Conservation (phyloP, 2,329 filamentous ascomycete genomes). For the Teratosphaeria pseudoeucalypti region DNA sequence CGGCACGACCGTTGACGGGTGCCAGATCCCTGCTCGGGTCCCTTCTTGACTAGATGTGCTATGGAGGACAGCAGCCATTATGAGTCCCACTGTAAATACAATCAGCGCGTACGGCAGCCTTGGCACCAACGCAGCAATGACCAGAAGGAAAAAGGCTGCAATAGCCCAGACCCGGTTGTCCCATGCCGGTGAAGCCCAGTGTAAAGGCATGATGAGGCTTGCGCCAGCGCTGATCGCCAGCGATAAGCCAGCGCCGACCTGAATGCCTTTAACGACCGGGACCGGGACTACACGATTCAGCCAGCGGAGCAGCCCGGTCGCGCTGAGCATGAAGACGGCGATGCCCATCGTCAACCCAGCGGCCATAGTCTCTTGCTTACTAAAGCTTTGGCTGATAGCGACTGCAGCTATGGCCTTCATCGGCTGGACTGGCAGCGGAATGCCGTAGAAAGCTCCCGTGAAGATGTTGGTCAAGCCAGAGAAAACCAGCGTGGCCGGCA, state of each 20-base stretch:
- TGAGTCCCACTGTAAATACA: slow-evolving; percentile 58
- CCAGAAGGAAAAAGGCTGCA: slow-evolving; percentile 60
- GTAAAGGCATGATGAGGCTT: slow-evolving; percentile 55
- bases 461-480: slow-evolving; percentile 78
- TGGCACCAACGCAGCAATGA: slow-evolving; percentile 54
- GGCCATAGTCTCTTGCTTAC: slow-evolving; percentile 61
- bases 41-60: slow-evolving; percentile 33
- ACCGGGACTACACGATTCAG: slow-evolving; percentile 67
- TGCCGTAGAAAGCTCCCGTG: slow-evolving; percentile 73
- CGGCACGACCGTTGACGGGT: slow-evolving; percentile 43
- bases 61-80: slow-evolving; percentile 42
- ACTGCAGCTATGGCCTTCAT: slow-evolving; percentile 86
- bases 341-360: slow-evolving; percentile 71
- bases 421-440: slow-evolving; percentile 84
- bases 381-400: slow-evolving; percentile 61
- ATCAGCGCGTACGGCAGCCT: slow-evolving; percentile 69
- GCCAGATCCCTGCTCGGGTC: slow-evolving; percentile 45
- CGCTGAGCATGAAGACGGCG: slow-evolving; percentile 64
- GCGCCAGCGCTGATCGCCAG: slow-evolving; percentile 68
- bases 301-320: slow-evolving; percentile 67
- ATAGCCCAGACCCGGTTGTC: slow-evolving; percentile 74
- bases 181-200: slow-evolving; percentile 55
- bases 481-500: slow-evolving; percentile 77
- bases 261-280: slow-evolving; percentile 87
- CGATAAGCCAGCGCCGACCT: slow-evolving; percentile 80